phyloP scores from a whole-genome alignment of 495 filamentous ascomycete genomes.

The Clohesyomyces aquaticus region DNA sequence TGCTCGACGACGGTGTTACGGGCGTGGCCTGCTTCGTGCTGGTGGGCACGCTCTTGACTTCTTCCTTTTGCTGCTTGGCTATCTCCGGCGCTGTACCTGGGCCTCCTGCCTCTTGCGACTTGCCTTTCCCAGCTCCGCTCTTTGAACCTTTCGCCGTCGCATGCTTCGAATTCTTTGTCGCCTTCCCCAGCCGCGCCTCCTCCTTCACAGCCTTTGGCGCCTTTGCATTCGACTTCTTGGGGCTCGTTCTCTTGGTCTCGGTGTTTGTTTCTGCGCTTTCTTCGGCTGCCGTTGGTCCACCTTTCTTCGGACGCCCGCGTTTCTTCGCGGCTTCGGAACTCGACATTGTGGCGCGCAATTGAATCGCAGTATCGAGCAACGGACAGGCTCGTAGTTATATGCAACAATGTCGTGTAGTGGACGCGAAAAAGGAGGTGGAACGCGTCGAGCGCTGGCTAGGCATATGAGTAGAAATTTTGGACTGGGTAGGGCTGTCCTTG shows the following conservation, averaged over 20 bases:
- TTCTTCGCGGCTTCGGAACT: conserved; percentile 22
- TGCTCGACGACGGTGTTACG: conserved; percentile 15
- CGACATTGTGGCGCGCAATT: conserved; percentile 14
- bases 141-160: background rate
- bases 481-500: conserved; percentile 2
- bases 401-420: background rate
- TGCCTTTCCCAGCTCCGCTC: background rate
- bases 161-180: conserved; percentile 5
- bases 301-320: conserved; percentile 35
- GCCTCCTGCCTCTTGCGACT: background rate
- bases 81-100: background rate
- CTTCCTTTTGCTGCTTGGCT: background rate
- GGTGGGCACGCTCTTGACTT: background rate
- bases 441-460: conserved; percentile 20
- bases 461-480: conserved; percentile 26
- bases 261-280: background rate
- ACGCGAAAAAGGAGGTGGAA: conserved; percentile 20
- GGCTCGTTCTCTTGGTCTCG: conserved; percentile 1
- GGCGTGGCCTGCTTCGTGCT: conserved; percentile 2
- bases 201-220: conserved; percentile 10
- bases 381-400: background rate
- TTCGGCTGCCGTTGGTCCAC: too few species aligned
- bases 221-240: conserved; percentile 10
- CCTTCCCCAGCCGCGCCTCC: background rate
- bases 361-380: background rate